These are phyloP conservation scores for Podospora appendiculata DNA, from an alignment of 495 filamentous ascomycete genomes.

Conservation along the genomic window DNA sequence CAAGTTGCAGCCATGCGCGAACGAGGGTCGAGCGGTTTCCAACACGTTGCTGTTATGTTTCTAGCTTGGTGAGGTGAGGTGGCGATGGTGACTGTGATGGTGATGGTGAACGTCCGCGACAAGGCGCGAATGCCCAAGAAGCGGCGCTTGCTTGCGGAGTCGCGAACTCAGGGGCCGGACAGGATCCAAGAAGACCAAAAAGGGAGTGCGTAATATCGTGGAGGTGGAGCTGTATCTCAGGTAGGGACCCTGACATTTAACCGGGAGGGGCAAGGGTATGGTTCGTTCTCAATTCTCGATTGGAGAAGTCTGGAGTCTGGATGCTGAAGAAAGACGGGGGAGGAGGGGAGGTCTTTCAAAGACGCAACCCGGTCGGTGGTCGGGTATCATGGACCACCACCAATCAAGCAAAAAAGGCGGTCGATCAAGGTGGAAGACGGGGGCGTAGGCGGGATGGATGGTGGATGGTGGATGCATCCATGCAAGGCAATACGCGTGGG, in stretches of 20 bases:
- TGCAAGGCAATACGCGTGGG: too few relatives aligned
- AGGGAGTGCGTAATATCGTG: background rate
- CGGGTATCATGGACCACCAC: too few relatives aligned
- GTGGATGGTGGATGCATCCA: too few relatives aligned
- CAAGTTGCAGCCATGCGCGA: conserved; percentile 3
- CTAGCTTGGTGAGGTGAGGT: background rate
- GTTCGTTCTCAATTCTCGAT: background rate
- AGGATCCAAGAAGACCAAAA: background rate
- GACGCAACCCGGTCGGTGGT: background rate
- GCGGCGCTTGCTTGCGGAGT: background rate
- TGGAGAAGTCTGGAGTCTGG: background rate
- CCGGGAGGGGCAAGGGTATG: too few relatives aligned
- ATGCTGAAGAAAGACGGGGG: background rate
- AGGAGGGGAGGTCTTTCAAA: background rate
- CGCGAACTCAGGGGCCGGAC: background rate
- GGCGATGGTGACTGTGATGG: background rate
- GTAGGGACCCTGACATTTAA: too few relatives aligned
- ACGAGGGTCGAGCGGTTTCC: too few relatives aligned
- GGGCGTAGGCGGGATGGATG: too few relatives aligned
- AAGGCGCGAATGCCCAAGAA: background rate
- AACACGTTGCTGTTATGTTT: too few relatives aligned
- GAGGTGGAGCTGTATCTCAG: background rate
- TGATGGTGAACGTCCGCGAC: background rate
- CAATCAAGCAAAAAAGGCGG: too few relatives aligned
- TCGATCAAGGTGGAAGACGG: too few relatives aligned